Conservation (phyloP, 805 yeast species). For the Yamadazyma philogaea region DNA sequence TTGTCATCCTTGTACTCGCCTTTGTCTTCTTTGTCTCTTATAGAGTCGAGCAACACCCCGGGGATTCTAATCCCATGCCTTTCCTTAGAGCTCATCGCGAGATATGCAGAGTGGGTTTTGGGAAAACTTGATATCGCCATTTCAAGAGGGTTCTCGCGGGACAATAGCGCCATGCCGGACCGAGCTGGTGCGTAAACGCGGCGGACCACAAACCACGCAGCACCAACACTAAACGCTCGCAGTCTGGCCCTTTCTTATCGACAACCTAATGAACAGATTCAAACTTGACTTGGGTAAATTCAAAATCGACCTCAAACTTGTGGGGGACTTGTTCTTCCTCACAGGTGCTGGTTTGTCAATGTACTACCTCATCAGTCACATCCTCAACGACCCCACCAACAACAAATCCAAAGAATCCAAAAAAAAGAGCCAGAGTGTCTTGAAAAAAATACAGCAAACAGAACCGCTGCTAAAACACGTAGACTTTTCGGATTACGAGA, state of each 20-base stretch:
- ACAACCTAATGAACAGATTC: conserved; percentile 27
- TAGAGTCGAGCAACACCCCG: conserved; percentile 51
- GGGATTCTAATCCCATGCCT: conserved; percentile 54
- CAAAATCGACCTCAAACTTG: conserved; percentile 36
- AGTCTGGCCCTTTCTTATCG: no score
- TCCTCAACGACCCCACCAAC: conserved; percentile 30
- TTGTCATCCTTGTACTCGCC: conserved; percentile 43
- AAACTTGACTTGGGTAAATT: conserved; percentile 37
- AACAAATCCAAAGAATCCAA: conserved; percentile 55
- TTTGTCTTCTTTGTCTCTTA: conserved; percentile 37
- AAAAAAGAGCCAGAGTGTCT: conserved; percentile 52
- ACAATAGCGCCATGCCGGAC: not conserved
- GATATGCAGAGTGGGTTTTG: not conserved
- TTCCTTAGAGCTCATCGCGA: conserved; percentile 10
- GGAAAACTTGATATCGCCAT: not conserved
- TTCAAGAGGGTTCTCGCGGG: not conserved
- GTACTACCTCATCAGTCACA: conserved; percentile 54
- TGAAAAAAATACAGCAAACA: conserved; percentile 34
- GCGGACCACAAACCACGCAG: no score
- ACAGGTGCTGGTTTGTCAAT: conserved; percentile 67
- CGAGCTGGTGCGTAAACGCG: not conserved
- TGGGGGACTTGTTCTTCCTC: conserved; percentile 41
- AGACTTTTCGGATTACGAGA: conserved; percentile 70
- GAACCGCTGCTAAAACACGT: conserved; percentile 58
- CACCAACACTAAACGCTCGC: no score